Evolutionary conservation across 2,329 filamentous ascomycete genomes (phyloP).

Genomic region (Pseudopyricularia cyperi): DNA sequence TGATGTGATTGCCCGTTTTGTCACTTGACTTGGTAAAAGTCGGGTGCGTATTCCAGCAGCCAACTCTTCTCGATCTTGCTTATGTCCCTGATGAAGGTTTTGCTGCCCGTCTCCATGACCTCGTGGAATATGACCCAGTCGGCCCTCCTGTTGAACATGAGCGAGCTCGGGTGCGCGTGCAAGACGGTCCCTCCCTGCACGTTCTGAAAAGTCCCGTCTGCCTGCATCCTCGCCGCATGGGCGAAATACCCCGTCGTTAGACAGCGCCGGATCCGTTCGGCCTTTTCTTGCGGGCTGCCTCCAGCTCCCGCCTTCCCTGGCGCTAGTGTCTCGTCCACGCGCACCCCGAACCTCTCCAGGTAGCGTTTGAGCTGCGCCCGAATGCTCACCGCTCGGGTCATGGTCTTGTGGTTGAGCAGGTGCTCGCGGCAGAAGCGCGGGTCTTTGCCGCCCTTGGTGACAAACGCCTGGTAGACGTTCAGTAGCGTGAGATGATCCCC

Average conservation of each 20-base stretch:
- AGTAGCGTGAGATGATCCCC: conserved; percentile 87
- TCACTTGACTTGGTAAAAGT: conserved; percentile 55
- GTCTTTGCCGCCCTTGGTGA: conserved; percentile 72
- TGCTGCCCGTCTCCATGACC: conserved; percentile 75
- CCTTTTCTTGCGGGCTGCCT: conserved; percentile 22
- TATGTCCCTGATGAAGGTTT: conserved; percentile 82
- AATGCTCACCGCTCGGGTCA: conserved; percentile 74
- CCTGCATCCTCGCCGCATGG: conserved; percentile 85
- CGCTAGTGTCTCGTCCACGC: conserved; percentile 45
- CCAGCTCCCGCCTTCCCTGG: conserved; percentile 9
- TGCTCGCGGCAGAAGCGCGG: conserved; percentile 79
- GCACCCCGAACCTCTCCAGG: conserved; percentile 71
- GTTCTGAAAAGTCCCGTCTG: conserved; percentile 79
- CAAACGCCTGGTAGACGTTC: conserved; percentile 86
- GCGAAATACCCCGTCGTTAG: conserved; percentile 86
- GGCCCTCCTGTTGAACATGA: conserved; percentile 94
- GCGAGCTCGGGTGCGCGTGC: conserved; percentile 78
- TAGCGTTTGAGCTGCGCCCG: conserved; percentile 76
- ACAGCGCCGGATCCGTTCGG: conserved; percentile 70
- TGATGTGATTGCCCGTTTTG: not conserved
- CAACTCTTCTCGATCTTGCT: conserved; percentile 92
- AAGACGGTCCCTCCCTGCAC: conserved; percentile 68
- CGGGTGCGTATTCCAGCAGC: conserved; percentile 77
- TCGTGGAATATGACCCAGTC: conserved; percentile 97
- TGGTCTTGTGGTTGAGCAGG: conserved; percentile 71